A percentile compares a stretch with the other conserved stretches of the same genome.
Conservation (phyloP, 1,139 yeast species). For the Trichomonascaceae sp. region DNA sequence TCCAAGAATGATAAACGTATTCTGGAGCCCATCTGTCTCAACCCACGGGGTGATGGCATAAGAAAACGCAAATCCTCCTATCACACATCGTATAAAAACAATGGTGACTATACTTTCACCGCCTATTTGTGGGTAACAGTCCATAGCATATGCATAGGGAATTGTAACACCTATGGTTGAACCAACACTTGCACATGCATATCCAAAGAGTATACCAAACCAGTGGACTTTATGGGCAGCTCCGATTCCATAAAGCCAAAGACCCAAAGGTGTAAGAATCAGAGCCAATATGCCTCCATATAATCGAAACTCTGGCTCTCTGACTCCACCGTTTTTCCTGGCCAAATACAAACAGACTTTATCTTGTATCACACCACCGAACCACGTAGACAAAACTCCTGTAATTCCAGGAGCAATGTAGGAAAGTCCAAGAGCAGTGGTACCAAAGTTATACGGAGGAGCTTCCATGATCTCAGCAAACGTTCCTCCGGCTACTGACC, state of each 20-base stretch:
- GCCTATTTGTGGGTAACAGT: slow-evolving; percentile 46
- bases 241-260: slow-evolving; percentile 74
- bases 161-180: slow-evolving; percentile 44
- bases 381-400: slow-evolving; percentile 46
- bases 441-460: slow-evolving; percentile 57
- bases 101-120: slow-evolving; percentile 46
- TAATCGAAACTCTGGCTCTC: slow-evolving; percentile 71
- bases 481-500: slow-evolving; percentile 50
- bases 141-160: slow-evolving; percentile 48
- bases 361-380: slow-evolving; percentile 64
- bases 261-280: slow-evolving; percentile 61
- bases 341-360: slow-evolving; percentile 64
- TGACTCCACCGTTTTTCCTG: slow-evolving; percentile 56
- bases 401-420: slow-evolving; percentile 62
- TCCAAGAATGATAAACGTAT: slow-evolving; percentile 42
- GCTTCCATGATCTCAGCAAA: slow-evolving; percentile 48
- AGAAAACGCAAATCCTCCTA: slow-evolving; percentile 40
- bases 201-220: slow-evolving; percentile 45
- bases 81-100: slow-evolving; percentile 29
- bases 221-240: slow-evolving; percentile 55
- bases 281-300: slow-evolving; percentile 60
- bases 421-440: slow-evolving; percentile 68
- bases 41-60: slow-evolving; percentile 48
- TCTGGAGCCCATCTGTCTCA: slow-evolving; percentile 38
- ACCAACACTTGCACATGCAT: slow-evolving; percentile 35